These are phyloP conservation scores for Penicillium verrucosum DNA, from an alignment of 2,329 filamentous ascomycete genomes.

Conservation along the genomic window DNA sequence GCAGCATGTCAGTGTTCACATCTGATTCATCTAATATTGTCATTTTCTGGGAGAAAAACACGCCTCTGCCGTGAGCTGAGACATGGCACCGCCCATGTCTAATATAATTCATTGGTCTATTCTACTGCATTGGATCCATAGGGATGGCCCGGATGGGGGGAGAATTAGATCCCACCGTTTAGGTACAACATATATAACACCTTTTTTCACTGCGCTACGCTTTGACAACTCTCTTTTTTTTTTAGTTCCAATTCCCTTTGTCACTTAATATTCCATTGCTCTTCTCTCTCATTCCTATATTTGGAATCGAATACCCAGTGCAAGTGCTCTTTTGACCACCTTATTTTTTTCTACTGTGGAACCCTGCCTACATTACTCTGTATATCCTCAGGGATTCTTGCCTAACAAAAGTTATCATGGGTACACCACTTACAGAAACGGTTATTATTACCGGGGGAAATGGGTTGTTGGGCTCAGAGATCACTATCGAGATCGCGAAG, in stretches of 20 bases:
- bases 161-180: slow-evolving; percentile 8
- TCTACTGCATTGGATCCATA: background rate
- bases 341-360: background rate
- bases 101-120: slow-evolving; percentile 12
- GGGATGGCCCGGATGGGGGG: background rate
- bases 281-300: background rate
- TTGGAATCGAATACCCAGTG: background rate
- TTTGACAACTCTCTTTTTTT: background rate
- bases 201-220: slow-evolving; percentile 8
- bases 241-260: background rate
- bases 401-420: slow-evolving; percentile 21
- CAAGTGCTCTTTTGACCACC: background rate
- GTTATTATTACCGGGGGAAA: slow-evolving; percentile 39
- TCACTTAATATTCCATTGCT: slow-evolving; percentile 8
- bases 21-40: slow-evolving; percentile 21
- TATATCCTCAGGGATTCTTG: background rate
- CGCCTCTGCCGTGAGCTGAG: slow-evolving; percentile 18
- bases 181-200: slow-evolving; percentile 4
- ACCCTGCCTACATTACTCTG: background rate
- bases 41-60: slow-evolving; percentile 5
- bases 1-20: slow-evolving; percentile 13
- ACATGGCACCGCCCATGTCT: slow-evolving; percentile 17
- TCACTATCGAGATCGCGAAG: slow-evolving; percentile 36
- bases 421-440: slow-evolving; percentile 34
- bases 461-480: slow-evolving; percentile 35